Conservation (phyloP, 2,329 filamentous ascomycete species). For the Cladorrhinum sp. region DNA sequence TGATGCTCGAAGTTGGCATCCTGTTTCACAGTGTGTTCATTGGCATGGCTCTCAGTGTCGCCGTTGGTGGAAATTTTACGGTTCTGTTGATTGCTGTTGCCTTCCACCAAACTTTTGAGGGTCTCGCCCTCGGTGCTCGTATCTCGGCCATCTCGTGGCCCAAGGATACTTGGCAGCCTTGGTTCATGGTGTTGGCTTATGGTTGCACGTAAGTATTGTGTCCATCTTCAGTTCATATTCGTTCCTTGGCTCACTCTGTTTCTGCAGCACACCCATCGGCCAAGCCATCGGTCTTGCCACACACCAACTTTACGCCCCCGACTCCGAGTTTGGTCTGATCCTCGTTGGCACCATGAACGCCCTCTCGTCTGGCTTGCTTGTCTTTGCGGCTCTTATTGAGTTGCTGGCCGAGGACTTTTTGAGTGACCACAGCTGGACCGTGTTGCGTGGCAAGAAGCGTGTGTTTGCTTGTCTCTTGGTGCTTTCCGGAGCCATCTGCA, state of each 20-base stretch:
- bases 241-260: neutral
- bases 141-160: conserved; percentile 82
- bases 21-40: conserved; percentile 85
- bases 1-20: conserved; percentile 78
- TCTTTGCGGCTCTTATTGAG: conserved; percentile 82
- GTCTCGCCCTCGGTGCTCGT: conserved; percentile 77
- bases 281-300: conserved; percentile 78
- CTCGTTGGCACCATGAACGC: conserved; percentile 88
- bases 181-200: conserved; percentile 74
- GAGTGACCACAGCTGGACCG: conserved; percentile 70
- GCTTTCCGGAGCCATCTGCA: conserved; percentile 60
- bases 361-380: conserved; percentile 72
- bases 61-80: conserved; percentile 72
- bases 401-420: conserved; percentile 81
- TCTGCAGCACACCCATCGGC: conserved; percentile 71
- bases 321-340: conserved; percentile 69
- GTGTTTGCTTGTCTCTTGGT: conserved; percentile 63
- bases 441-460: conserved; percentile 59
- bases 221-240: neutral
- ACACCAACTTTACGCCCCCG: conserved; percentile 76
- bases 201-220: conserved; percentile 45
- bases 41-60: conserved; percentile 79
- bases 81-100: conserved; percentile 79
- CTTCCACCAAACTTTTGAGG: conserved; percentile 88
- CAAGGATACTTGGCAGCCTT: conserved; percentile 69